A percentile compares a stretch with the other conserved stretches of the same genome.
Evolutionary conservation across 345 rosid genomes (phyloP).

Genomic region (Murraya koenigii): DNA sequence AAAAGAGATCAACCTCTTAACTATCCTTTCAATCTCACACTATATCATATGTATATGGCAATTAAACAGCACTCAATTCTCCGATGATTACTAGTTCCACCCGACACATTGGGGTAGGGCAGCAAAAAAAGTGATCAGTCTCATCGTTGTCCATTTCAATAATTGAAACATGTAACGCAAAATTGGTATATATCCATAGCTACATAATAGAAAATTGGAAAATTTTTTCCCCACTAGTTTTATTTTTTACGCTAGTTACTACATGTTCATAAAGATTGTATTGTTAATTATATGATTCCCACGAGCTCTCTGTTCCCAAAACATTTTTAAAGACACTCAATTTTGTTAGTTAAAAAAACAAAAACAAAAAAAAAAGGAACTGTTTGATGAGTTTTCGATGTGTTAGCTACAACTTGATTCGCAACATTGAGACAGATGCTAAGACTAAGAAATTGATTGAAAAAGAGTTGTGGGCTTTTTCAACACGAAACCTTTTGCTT

Average conservation of each 20-base stretch:
- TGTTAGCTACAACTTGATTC: not conserved
- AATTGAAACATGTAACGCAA: constrained; percentile 11
- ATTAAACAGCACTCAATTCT: constrained; percentile 13
- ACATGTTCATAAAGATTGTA: not conserved
- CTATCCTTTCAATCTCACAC: not conserved
- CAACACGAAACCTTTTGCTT: no score
- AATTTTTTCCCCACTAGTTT: not conserved
- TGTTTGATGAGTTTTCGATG: not conserved
- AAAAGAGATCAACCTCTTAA: not conserved
- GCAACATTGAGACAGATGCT: no score
- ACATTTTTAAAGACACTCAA: not conserved
- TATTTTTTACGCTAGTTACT: not conserved
- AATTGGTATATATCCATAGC: not conserved
- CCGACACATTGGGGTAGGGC: constrained; percentile 25
- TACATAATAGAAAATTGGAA: not conserved
- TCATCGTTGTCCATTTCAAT: constrained; percentile 29
- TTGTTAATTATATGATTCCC: not conserved
- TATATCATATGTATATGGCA: not conserved
- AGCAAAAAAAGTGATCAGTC: not conserved
- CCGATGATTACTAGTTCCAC: not conserved
- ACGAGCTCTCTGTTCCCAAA: not conserved
- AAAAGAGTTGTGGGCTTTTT: no score
- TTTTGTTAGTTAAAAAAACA: not conserved
- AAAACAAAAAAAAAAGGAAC: no score
- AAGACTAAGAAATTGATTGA: no score